Evolutionary conservation across 768 basidiomycete genomes (phyloP).

Genomic region (Termitomyces sp.): DNA sequence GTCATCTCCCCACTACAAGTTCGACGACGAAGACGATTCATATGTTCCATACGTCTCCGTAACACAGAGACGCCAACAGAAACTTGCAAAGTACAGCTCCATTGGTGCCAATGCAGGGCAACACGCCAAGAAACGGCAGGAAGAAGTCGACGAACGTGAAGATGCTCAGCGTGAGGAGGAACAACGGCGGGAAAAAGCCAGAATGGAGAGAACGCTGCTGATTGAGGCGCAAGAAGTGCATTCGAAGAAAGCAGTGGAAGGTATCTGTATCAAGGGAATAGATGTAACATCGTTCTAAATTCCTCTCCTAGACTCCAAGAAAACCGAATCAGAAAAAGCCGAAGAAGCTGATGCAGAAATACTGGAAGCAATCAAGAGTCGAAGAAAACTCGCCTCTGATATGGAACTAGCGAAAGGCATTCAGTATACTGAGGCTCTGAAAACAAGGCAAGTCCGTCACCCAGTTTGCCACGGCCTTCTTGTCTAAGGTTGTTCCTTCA

Average conservation of each 20-base stretch:
- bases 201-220: slow-evolving; percentile 85
- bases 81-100: slow-evolving; percentile 70
- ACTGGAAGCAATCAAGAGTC: slow-evolving; percentile 84
- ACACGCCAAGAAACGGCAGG: slow-evolving; percentile 42
- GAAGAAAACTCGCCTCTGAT: slow-evolving; percentile 89
- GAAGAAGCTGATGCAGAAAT: slow-evolving; percentile 91
- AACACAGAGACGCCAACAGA: slow-evolving; percentile 77
- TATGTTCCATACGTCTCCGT: slow-evolving; percentile 90
- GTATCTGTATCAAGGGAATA: slow-evolving; percentile 31
- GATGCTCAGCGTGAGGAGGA: slow-evolving; percentile 83
- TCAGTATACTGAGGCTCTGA: slow-evolving; percentile 81
- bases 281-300: not conserved
- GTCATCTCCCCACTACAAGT: slow-evolving; percentile 55
- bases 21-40: slow-evolving; percentile 59
- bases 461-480: not conserved
- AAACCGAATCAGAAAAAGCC: slow-evolving; percentile 80
- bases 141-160: slow-evolving; percentile 66
- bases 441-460: slow-evolving; percentile 56
- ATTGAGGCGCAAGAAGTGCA: slow-evolving; percentile 97
- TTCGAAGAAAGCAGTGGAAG: slow-evolving; percentile 74
- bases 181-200: slow-evolving; percentile 60
- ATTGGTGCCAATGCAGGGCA: slow-evolving; percentile 53
- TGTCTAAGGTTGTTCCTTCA: not conserved
- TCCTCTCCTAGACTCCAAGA: slow-evolving; percentile 63
- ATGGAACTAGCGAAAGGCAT: slow-evolving; percentile 93